A percentile compares a stretch with the other conserved stretches of the same genome.
Conservation (phyloP, 2,329 filamentous ascomycete species). For the Taxawa tesnikishii region DNA sequence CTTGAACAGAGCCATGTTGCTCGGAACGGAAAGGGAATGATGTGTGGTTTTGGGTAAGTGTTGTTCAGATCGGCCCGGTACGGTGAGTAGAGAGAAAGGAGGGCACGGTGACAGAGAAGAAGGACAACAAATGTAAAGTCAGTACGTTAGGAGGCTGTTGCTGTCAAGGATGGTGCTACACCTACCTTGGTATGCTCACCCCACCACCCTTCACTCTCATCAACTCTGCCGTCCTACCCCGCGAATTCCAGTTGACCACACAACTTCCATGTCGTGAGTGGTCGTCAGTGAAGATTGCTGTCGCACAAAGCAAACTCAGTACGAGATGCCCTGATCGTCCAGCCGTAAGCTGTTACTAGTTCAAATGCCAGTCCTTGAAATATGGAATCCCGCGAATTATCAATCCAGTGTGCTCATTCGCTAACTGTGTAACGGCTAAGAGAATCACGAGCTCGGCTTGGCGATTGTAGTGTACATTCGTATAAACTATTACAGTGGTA, state of each 20-base stretch:
- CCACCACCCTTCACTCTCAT: neutral
- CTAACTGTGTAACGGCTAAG: too few relatives aligned
- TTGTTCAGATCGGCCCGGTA: neutral
- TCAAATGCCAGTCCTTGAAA: too few relatives aligned
- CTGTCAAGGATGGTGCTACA: neutral
- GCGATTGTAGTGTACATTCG: too few relatives aligned
- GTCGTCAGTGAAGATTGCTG: too few relatives aligned
- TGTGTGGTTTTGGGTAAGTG: neutral
- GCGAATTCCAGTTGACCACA: neutral
- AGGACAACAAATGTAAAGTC: neutral
- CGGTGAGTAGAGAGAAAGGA: neutral
- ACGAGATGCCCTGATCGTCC: neutral
- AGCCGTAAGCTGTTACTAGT: neutral
- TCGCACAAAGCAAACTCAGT: neutral
- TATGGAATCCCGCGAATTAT: too few relatives aligned
- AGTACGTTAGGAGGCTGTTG: neutral
- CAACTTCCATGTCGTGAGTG: neutral
- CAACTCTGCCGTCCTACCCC: neutral
- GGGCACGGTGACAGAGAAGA: neutral
- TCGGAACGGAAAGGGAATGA: too few relatives aligned
- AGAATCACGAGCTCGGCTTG: too few relatives aligned
- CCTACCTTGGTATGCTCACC: neutral
- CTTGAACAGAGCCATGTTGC: too few relatives aligned
- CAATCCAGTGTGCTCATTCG: too few relatives aligned
- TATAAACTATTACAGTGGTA: too few relatives aligned